Percentiles rank a stretch among this genome's conserved stretches.
Conservation (phyloP, 441 rosid species). For the Populus hybrid region DNA sequence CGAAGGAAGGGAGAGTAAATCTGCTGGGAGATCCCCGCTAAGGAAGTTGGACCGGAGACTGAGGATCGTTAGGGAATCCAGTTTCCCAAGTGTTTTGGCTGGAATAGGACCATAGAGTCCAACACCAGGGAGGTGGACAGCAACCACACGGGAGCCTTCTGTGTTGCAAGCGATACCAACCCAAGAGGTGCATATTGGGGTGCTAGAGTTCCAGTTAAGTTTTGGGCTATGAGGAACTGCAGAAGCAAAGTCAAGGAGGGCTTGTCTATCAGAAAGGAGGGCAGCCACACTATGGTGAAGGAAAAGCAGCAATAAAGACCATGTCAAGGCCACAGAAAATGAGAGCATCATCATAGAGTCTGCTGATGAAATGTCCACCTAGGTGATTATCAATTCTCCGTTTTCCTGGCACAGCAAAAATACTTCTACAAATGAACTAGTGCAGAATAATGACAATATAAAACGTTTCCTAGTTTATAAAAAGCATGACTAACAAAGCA, state of each 20-base stretch:
- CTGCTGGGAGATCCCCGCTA: slow-evolving; percentile 56
- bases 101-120: slow-evolving; percentile 79
- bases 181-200: slow-evolving; percentile 65
- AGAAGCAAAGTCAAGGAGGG: slow-evolving; percentile 68
- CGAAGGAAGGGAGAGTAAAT: slow-evolving; percentile 55
- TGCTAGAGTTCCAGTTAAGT: slow-evolving; percentile 65
- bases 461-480: no score
- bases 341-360: slow-evolving; percentile 37
- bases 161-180: slow-evolving; percentile 63
- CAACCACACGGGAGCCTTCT: slow-evolving; percentile 49
- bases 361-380: slow-evolving; percentile 7
- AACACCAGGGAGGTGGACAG: slow-evolving; percentile 70
- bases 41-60: slow-evolving; percentile 76
- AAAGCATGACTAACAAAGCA: no score
- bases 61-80: slow-evolving; percentile 51
- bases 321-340: slow-evolving; percentile 27
- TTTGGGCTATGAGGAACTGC: slow-evolving; percentile 50
- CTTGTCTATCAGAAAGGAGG: slow-evolving; percentile 60
- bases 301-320: slow-evolving; percentile 32
- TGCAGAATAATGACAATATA: background rate
- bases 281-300: slow-evolving; percentile 42
- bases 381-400: slow-evolving; percentile 15
- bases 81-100: slow-evolving; percentile 59
- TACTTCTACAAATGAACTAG: background rate
- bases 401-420: slow-evolving; percentile 24